Conservation (phyloP, 164 flowering plant species). For the Cinnamomum micranthum region DNA sequence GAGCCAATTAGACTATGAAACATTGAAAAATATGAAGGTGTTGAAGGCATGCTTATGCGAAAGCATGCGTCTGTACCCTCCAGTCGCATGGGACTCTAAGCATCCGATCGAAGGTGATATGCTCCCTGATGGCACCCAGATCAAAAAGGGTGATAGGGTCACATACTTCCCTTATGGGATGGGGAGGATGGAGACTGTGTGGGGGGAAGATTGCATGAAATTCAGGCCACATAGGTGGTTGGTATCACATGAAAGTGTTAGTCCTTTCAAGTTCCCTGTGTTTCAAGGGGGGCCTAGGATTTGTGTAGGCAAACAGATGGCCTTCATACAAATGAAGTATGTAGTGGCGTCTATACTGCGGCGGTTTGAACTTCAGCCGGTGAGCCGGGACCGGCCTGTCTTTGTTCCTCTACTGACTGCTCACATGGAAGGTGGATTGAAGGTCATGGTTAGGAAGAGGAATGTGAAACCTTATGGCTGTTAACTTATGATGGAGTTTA, state of each 20-base stretch:
- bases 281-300: constrained; percentile 85
- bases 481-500: not conserved
- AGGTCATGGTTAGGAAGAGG: constrained; percentile 36
- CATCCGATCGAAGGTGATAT: constrained; percentile 43
- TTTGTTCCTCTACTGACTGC: constrained; percentile 69
- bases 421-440: constrained; percentile 69
- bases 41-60: constrained; percentile 59
- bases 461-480: not conserved
- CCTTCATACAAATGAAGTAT: constrained; percentile 75
- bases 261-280: constrained; percentile 56
- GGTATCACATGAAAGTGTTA: constrained; percentile 27
- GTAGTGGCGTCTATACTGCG: constrained; percentile 46
- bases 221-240: constrained; percentile 72
- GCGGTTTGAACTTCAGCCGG: constrained; percentile 47
- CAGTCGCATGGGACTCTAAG: constrained; percentile 82
- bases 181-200: constrained; percentile 72
- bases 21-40: constrained; percentile 40
- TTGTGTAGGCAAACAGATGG: constrained; percentile 77
- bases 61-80: constrained; percentile 71
- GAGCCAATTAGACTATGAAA: constrained; percentile 24
- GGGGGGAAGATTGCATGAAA: constrained; percentile 55
- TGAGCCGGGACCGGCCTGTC: constrained; percentile 26
- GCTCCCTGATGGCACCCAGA: constrained; percentile 63
- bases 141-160: constrained; percentile 50
- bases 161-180: constrained; percentile 76